Conservation (phyloP, 140 eudicot genomes). For the Flaveria floridana region DNA sequence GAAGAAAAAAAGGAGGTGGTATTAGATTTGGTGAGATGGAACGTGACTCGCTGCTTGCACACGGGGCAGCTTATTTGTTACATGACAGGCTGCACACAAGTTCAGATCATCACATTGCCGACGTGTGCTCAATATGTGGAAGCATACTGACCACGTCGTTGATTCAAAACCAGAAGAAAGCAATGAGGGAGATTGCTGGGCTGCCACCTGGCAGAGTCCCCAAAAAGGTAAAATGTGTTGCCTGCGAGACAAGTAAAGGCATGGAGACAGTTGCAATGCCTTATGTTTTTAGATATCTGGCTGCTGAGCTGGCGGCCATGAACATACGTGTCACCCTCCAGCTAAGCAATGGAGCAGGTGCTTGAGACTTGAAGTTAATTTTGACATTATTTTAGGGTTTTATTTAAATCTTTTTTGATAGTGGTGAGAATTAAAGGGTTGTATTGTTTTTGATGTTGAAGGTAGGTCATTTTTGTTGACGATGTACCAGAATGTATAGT, state of each 20-base stretch:
- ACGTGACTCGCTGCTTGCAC: conserved; percentile 90
- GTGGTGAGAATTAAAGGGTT: neutral
- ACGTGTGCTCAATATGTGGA: conserved; percentile 86
- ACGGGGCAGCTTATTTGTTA: conserved; percentile 86
- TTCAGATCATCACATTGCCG: conserved; percentile 90
- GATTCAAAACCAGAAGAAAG: conserved; percentile 53
- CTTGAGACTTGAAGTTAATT: conserved; percentile 30
- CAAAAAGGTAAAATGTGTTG: conserved; percentile 67
- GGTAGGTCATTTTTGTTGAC: neutral
- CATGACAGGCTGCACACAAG: conserved; percentile 87
- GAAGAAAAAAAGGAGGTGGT: conserved; percentile 95
- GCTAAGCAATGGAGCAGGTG: conserved; percentile 58
- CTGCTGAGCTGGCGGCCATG: conserved; percentile 94
- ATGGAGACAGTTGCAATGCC: conserved; percentile 99
- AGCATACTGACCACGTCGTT: conserved; percentile 68
- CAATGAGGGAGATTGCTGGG: conserved; percentile 46
- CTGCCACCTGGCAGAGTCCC: conserved; percentile 72
- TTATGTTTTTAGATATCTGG: conserved; percentile 77
- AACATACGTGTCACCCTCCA: conserved; percentile 74
- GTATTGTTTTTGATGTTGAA: neutral
- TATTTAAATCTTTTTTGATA: neutral
- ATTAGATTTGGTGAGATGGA: conserved; percentile 97
- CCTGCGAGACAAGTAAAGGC: conserved; percentile 76
- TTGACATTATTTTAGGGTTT: neutral
- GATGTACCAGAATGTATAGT: conserved; percentile 25